phyloP scores from a whole-genome alignment of 164 flowering plant genomes.

The Nelumbo lutea region DNA sequence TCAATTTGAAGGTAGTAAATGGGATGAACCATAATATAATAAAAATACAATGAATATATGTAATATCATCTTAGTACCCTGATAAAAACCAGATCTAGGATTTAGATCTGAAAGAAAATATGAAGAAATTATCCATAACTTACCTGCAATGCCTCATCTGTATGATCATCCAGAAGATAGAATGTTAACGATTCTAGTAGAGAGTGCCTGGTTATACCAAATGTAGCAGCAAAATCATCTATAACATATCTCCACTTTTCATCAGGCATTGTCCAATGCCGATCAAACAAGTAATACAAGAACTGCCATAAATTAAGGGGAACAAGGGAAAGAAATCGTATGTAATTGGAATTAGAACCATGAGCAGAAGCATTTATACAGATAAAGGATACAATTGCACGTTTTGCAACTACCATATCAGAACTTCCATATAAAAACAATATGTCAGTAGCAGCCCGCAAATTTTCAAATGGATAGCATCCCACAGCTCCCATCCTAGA shows the following conservation, averaged over 20 bases:
- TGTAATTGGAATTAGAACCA: neutral
- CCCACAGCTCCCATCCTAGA: slow-evolving; percentile 51
- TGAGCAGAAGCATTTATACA: neutral
- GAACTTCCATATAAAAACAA: slow-evolving; percentile 84
- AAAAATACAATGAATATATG: neutral
- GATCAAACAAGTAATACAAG: slow-evolving; percentile 83
- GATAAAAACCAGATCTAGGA: neutral
- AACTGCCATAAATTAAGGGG: slow-evolving; percentile 60
- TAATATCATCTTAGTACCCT: neutral
- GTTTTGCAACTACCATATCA: slow-evolving; percentile 85
- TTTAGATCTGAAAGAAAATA: neutral
- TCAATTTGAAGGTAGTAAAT: too few relatives aligned
- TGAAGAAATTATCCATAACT: slow-evolving; percentile 5
- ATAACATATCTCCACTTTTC: slow-evolving; percentile 60
- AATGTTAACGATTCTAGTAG: slow-evolving; percentile 77
- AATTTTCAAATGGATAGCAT: slow-evolving; percentile 83
- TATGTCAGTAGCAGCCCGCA: slow-evolving; percentile 70
- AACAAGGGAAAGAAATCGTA: slow-evolving; percentile 5
- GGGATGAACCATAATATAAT: too few relatives aligned
- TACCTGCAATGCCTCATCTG: slow-evolving; percentile 79
- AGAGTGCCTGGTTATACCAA: slow-evolving; percentile 63
- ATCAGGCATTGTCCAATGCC: slow-evolving; percentile 75
- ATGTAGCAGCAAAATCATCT: slow-evolving; percentile 86
- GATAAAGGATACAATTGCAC: slow-evolving; percentile 89
- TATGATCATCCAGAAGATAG: slow-evolving; percentile 88